Evolutionary conservation across 306 rosid species (phyloP), one percentile per base, ranked within the genome.

Genomic region (Vigna reflexopilosa): DNA sequence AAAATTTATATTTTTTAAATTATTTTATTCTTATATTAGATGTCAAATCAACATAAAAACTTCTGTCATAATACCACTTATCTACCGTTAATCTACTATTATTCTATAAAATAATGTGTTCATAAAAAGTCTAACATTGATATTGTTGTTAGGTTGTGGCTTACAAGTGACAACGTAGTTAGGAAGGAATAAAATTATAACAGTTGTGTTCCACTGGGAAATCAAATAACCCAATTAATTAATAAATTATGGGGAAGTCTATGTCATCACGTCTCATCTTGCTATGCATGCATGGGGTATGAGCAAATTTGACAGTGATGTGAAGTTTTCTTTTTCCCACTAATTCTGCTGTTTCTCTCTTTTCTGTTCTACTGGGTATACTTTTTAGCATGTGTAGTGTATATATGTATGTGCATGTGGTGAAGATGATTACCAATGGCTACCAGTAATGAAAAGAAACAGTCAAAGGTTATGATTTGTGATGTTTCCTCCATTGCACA

Each of bases 171-270:
- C 48, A 54, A 67, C 58, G 16, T 67, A 66, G 50, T 32, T 36
- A 59, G 59, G 61, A 81, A 59, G 65, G 72, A 82, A 40, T 45
- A 68, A 75, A 24, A 51, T 62, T 62, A 62, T 28, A 55, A 52
- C 47, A 62, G 58, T 44, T 61, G 77, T 75, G 59, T 6, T 75
- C 85, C 85, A 82, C 78, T 77, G 4, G 70, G 50, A 11, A 59
- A 30, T n/a, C 2, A 36, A 63, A 55, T 55, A 57, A 47, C 44
- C 17, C 40, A 73, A 64, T 6, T 34, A 65, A 6, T 59, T 6
- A 14, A 26, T 38, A 47, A 30, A 9, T 57, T 73, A 48, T 62
- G 79, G 71, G 67, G 2, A 42, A 68, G 26, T 40, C 69, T 34
- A 16, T 36, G 38, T 64, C 73, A 49, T 51, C 65, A 50, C 57